phyloP scores from a whole-genome alignment of 1,139 yeast genomes.

The Hyphopichia wangnamkhiaoensis region DNA sequence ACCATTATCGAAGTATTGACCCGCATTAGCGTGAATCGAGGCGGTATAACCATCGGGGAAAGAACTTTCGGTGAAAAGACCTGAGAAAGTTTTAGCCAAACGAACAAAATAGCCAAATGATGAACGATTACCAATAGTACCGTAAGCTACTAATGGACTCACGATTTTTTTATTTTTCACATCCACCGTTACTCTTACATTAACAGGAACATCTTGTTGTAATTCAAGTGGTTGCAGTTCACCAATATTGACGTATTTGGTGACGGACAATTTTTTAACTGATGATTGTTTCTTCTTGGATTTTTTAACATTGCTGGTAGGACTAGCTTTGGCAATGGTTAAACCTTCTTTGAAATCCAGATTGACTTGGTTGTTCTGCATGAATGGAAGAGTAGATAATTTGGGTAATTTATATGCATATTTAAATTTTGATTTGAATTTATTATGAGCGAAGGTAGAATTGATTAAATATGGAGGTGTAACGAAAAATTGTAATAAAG shows the following conservation, averaged over 20 bases:
- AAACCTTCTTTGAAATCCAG: conserved; percentile 63
- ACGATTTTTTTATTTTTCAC: conserved; percentile 61
- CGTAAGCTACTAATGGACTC: conserved; percentile 73
- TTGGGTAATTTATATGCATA: conserved; percentile 73
- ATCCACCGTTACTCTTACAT: conserved; percentile 82
- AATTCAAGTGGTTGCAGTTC: conserved; percentile 57
- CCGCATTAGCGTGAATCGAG: conserved; percentile 65
- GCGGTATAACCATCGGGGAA: conserved; percentile 70
- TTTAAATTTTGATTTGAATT: conserved; percentile 51
- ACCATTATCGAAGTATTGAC: conserved; percentile 53
- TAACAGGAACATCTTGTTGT: conserved; percentile 66
- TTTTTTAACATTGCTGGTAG: conserved; percentile 19
- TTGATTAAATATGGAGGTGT: conserved; percentile 84
- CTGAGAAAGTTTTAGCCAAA: conserved; percentile 58
- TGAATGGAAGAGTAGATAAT: conserved; percentile 71
- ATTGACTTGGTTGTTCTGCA: conserved; percentile 48
- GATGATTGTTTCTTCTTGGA: conserved; percentile 36
- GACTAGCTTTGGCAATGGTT: conserved; percentile 57
- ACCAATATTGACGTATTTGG: conserved; percentile 80
- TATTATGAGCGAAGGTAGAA: conserved; percentile 48
- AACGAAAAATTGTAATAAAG: conserved; percentile 74
- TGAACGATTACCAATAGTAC: conserved; percentile 55
- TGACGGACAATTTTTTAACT: conserved; percentile 53
- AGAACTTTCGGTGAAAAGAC: conserved; percentile 70
- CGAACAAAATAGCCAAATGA: conserved; percentile 80